Percentiles rank a stretch among this genome's conserved stretches.
phyloP scores from a whole-genome alignment of 371 early-diverging fungal species.

The Lichtheimia ramosa region DNA sequence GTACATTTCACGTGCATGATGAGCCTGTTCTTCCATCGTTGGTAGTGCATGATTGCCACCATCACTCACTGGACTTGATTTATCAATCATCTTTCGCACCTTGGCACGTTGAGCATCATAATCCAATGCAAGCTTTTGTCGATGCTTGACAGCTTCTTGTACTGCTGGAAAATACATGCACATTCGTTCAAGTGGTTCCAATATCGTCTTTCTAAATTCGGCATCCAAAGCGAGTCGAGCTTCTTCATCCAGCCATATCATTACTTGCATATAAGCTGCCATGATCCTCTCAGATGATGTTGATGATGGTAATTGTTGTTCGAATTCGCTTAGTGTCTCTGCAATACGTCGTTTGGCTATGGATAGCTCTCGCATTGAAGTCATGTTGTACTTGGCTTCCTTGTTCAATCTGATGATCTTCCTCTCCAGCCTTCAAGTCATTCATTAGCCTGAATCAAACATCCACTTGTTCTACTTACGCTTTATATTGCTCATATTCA shows the following conservation, averaged over 20 bases:
- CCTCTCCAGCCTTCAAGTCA: slow-evolving; percentile 64
- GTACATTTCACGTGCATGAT: slow-evolving; percentile 72
- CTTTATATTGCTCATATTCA: slow-evolving; percentile 75
- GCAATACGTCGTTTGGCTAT: slow-evolving; percentile 69
- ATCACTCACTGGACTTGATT: slow-evolving; percentile 9
- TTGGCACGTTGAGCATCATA: slow-evolving; percentile 76
- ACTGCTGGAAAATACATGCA: slow-evolving; percentile 87
- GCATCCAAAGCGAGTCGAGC: slow-evolving; percentile 66
- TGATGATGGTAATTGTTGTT: slow-evolving; percentile 19
- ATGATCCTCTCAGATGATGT: slow-evolving; percentile 14
- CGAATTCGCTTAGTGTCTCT: slow-evolving; percentile 60
- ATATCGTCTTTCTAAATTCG: slow-evolving; percentile 74
- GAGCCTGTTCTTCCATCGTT: slow-evolving; percentile 74
- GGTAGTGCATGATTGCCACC: too few relatives aligned
- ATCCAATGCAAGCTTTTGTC: slow-evolving; percentile 84
- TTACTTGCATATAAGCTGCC: slow-evolving; percentile 62
- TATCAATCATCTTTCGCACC: slow-evolving; percentile 75
- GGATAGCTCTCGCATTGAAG: slow-evolving; percentile 74
- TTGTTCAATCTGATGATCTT: slow-evolving; percentile 79
- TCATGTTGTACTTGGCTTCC: slow-evolving; percentile 85
- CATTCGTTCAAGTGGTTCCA: slow-evolving; percentile 83
- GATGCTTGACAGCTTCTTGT: slow-evolving; percentile 83
- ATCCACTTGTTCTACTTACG: slow-evolving; percentile 37
- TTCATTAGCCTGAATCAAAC: background rate
- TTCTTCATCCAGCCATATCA: slow-evolving; percentile 69